Evolutionary conservation across 108 stramenopile species (phyloP), one percentile per base, ranked within the genome.

Genomic region (Chaetoceros muelleri): DNA sequence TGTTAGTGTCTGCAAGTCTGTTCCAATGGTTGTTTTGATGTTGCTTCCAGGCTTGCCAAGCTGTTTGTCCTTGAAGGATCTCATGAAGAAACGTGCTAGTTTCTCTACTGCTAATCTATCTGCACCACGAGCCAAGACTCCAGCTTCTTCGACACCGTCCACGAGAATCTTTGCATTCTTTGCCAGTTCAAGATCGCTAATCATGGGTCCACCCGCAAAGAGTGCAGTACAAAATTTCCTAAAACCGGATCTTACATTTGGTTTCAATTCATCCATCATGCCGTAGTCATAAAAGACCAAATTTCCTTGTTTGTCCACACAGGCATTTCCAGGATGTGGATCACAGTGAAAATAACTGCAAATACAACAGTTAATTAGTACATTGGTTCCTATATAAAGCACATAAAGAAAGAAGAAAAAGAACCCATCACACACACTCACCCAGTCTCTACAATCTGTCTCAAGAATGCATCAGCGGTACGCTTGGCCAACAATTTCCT

Each of bases 221-320:
- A 93, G 76, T 7, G 91, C 83, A 0, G 79, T 84, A 62, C 91
- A 93, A 60, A 93, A 93, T 44, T 76, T 88, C 22, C 83, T 75
- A 48, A 94, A 88, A 13, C 93, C 93, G 2, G 70, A 73, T 19
- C 77, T 72, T 22, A 94, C 89, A 48, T 84, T 85, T 8, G 85
- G 85, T 48, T 81, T 83, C 17, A 96, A 67, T 54, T 95, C 93
- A 59, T 97, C 94, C 94, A 95, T 95, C 94, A 96, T 93, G 27
- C 94, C 96, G 56, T 92, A 97, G 62, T 97, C 96, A 61, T 95
- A 97, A 67, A 86, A 96, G 0, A 97, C 94, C 0, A 97, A 75
- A 27, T 90, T 85, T 40, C 87, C 88, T 28, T 76, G 2, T 27
- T 67, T 72, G 66, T 96, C 87, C 53, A 90, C 88, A 49, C 90